A percentile compares a stretch with the other conserved stretches of the same genome.
Evolutionary conservation across 495 filamentous ascomycete genomes (phyloP).

Genomic region (Daldinia grandis): DNA sequence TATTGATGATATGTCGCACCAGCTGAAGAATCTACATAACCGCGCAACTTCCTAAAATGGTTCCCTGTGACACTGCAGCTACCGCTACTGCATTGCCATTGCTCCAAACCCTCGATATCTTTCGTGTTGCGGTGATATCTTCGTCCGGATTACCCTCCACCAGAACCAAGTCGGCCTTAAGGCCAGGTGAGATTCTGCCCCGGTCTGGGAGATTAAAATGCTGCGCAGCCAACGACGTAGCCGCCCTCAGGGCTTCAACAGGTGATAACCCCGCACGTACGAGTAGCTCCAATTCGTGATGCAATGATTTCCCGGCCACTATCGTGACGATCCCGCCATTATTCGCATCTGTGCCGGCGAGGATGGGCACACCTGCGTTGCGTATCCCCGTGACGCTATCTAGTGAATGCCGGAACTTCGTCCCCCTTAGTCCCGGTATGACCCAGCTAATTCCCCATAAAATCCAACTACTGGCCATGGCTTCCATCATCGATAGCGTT

Average conservation of each 20-base stretch:
- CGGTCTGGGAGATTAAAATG: constrained; percentile 48
- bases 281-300: constrained; percentile 44
- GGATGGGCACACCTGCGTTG: constrained; percentile 42
- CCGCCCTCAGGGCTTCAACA: constrained; percentile 42
- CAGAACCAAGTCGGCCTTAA: constrained; percentile 50
- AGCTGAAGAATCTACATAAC: constrained; percentile 27
- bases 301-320: constrained; percentile 36
- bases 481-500: constrained; percentile 44
- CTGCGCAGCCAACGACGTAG: constrained; percentile 46
- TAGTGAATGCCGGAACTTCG: constrained; percentile 30
- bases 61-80: not conserved
- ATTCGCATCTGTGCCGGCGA: constrained; percentile 46
- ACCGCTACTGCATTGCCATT: constrained; percentile 17
- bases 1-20: constrained; percentile 4
- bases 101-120: constrained; percentile 37
- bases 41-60: constrained; percentile 18
- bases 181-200: constrained; percentile 44
- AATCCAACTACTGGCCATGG: constrained; percentile 31
- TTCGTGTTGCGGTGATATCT: constrained; percentile 46
- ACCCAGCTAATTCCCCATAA: constrained; percentile 30
- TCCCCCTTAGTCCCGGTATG: constrained; percentile 2
- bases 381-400: constrained; percentile 39
- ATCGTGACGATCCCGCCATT: constrained; percentile 31
- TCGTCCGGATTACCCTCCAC: constrained; percentile 46
- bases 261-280: constrained; percentile 44